A percentile compares a stretch with the other conserved stretches of the same genome.
Evolutionary conservation across 2,329 filamentous ascomycete species (phyloP).

Genomic region (Colletotrichum noveboracense): DNA sequence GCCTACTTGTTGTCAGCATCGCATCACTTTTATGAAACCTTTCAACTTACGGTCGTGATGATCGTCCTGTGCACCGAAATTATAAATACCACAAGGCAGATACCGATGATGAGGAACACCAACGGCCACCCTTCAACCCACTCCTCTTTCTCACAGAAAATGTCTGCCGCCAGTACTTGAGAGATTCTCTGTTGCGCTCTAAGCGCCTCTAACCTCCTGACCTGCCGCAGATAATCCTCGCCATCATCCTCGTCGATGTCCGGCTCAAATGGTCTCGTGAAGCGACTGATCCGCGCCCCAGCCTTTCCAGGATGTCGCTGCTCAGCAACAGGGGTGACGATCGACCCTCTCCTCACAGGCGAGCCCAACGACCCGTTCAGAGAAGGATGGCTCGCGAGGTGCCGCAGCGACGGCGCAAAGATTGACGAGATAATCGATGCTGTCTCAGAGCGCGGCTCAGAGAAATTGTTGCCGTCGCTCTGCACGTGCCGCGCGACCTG

Average conservation of each 20-base stretch:
- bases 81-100: constrained; percentile 10
- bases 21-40: accelerated
- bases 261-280: constrained; percentile 8
- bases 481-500: not conserved
- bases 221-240: not conserved
- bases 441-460: not conserved
- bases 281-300: constrained; percentile 15
- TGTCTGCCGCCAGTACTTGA: not conserved
- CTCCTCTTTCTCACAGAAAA: not conserved
- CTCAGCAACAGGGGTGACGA: constrained; percentile 3
- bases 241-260: constrained; percentile 9
- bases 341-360: not conserved
- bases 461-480: not conserved
- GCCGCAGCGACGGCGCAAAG: constrained; percentile 10
- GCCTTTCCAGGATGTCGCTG: constrained; percentile 16
- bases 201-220: not conserved
- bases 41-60: not conserved
- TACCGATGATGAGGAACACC: not conserved
- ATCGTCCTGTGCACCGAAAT: constrained; percentile 12
- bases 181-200: not conserved
- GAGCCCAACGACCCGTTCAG: not conserved
- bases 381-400: constrained; percentile 11
- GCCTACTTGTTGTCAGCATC: constrained; percentile 27
- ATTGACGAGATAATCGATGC: constrained; percentile 15
- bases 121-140: constrained; percentile 10